A percentile compares a stretch with the other conserved stretches of the same genome.
These are phyloP conservation scores for Apiotrichum gracile DNA, from an alignment of 1,284 basidiomycete species.

Conservation along the genomic window DNA sequence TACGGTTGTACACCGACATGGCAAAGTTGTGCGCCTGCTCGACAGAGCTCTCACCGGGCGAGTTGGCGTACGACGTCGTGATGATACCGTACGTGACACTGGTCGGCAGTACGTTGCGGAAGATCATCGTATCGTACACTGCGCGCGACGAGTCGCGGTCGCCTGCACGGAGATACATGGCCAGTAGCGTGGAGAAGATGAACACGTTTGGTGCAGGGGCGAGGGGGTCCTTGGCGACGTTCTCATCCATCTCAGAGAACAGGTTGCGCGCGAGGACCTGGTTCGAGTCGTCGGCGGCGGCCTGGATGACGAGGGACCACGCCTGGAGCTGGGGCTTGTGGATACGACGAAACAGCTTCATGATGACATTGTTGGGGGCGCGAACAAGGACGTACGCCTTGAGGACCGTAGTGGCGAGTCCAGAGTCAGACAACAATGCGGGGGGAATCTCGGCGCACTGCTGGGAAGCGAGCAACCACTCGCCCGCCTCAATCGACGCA, in stretches of 20 bases:
- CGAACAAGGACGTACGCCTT: constrained; percentile 79
- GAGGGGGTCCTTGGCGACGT: constrained; percentile 31
- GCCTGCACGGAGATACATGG: constrained; percentile 62
- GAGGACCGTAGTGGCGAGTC: constrained; percentile 60
- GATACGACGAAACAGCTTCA: constrained; percentile 58
- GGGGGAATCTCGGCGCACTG: constrained; percentile 22
- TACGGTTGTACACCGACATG: constrained; percentile 22
- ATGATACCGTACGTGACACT: constrained; percentile 69
- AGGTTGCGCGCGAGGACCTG: constrained; percentile 65
- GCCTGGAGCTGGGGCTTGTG: constrained; percentile 46
- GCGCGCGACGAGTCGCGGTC: constrained; percentile 58
- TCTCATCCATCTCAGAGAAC: constrained; percentile 60
- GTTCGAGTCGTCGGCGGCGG: constrained; percentile 68
- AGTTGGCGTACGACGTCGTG: constrained; percentile 51
- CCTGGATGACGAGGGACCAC: constrained; percentile 73
- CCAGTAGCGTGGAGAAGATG: constrained; percentile 78
- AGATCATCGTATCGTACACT: constrained; percentile 69
- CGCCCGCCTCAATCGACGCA: constrained; percentile 72
- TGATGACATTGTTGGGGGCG: constrained; percentile 65
- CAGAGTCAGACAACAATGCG: constrained; percentile 35
- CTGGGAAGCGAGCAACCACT: constrained; percentile 49
- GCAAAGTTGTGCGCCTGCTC: constrained; percentile 39
- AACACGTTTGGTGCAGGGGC: constrained; percentile 48
- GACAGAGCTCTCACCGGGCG: constrained; percentile 19
- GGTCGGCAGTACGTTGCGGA: constrained; percentile 62